phyloP scores from a whole-genome alignment of 345 rosid genomes.

The Lumnitzera littorea region DNA sequence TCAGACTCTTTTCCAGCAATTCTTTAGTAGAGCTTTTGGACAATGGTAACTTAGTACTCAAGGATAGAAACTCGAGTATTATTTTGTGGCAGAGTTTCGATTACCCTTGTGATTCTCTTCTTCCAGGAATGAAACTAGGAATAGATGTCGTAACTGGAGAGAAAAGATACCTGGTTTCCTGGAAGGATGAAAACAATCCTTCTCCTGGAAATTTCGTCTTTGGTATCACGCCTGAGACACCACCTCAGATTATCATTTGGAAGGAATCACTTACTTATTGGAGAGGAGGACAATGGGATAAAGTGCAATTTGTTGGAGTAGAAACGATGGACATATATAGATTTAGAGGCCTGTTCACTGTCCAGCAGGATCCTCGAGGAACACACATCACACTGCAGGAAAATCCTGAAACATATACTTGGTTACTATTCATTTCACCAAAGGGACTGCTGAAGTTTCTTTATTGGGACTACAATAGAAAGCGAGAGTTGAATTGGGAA shows the following conservation, averaged over 20 bases:
- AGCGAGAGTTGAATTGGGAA: constrained; percentile 7
- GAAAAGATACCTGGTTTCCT: constrained; percentile 2
- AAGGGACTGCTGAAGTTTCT: constrained; percentile 3
- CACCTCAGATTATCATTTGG: constrained; percentile 15
- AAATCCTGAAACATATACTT: background rate
- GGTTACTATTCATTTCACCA: constrained; percentile 9
- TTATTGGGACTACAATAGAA: constrained; percentile 11
- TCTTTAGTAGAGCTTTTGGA: background rate
- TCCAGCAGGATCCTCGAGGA: no score
- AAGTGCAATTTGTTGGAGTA: no score
- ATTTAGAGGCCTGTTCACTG: no score
- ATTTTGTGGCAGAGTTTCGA: constrained; percentile 14
- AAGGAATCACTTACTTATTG: background rate
- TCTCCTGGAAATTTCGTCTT: constrained; percentile 2
- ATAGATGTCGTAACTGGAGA: background rate
- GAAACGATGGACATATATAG: background rate
- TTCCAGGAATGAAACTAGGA: constrained; percentile 7
- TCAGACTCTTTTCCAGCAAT: constrained; percentile 6
- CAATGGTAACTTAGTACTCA: constrained; percentile 10
- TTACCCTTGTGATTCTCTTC: constrained; percentile 4
- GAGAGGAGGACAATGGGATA: no score
- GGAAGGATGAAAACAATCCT: background rate
- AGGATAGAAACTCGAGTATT: constrained; percentile 16
- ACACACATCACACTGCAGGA: no score
- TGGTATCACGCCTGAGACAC: constrained; percentile 11